Conservation (phyloP, 2,329 filamentous ascomycete genomes). For the Colletotrichum lentis region DNA sequence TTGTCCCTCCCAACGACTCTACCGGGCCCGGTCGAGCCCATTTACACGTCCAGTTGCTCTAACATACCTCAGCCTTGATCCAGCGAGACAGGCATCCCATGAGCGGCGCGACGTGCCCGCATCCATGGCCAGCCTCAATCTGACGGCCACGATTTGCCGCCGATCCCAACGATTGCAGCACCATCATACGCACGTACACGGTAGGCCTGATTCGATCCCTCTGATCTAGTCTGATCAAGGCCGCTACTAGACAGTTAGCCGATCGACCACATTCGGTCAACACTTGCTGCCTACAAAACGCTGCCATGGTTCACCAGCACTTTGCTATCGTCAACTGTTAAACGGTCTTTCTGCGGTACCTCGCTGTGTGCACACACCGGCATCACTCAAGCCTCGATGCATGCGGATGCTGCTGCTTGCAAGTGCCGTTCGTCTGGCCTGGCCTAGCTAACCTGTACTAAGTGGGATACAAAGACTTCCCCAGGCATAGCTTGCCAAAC, state of each 20-base stretch:
- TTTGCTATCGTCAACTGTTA: background rate
- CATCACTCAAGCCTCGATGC: slow-evolving; percentile 4
- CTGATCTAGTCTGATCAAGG: background rate
- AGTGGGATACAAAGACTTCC: slow-evolving; percentile 9
- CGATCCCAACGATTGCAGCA: background rate
- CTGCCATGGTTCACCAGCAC: background rate
- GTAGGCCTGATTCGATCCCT: background rate
- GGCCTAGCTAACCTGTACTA: background rate
- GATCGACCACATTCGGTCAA: background rate
- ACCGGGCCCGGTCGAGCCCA: slow-evolving; percentile 2
- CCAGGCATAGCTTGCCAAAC: background rate
- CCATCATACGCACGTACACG: background rate
- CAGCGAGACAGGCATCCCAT: background rate
- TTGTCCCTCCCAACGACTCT: slow-evolving; percentile 10
- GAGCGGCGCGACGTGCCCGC: background rate
- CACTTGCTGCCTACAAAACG: background rate
- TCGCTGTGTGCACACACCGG: background rate
- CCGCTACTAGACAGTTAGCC: background rate
- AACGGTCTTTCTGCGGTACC: too few species aligned
- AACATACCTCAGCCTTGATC: background rate
- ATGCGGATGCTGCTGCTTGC: slow-evolving; percentile 12
- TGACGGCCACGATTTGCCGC: background rate
- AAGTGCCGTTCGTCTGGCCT: background rate
- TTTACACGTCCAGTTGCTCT: background rate
- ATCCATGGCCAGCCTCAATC: background rate